Base-by-base conservation (phyloP, 1,284 basidiomycete genomes). In the Leccinum fuscescens region DNA sequence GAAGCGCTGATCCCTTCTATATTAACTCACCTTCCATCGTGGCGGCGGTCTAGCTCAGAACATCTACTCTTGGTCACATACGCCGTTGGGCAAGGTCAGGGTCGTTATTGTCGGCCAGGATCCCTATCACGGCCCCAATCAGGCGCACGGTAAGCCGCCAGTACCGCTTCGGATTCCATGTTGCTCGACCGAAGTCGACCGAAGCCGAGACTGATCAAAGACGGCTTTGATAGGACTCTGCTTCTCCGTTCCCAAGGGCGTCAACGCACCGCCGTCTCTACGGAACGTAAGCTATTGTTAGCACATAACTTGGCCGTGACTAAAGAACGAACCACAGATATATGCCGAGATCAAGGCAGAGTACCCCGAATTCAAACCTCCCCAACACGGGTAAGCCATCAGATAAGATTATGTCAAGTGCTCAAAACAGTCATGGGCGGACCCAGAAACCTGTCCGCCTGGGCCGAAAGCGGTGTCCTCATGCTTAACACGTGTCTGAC, bases 401-500 rank as follows among this genome's bases (percentile, higher is more conserved):
- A 56, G 64, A 72, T 63, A 65, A 67, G 61, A 59, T 68, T 54
- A 33, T 60, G 56, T 59, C 39, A 61, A 33, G 60, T 65, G 62
- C 57, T 60, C 60, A 62, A 64, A 60, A 62, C 53, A 39, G 49
- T 31, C 50, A 24, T 55, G n/a, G 50, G 44, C 29, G 39, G 60
- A 64, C 55, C 52, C 55, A 64, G 94, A 60, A 92, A 94, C 72
- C 80, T 98, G 50, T 86, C 86, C 9, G 77, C 82, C 22, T 96
- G 94, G 92, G 94, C 94, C 1, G 82, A 86, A 63, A 89, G 91
- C 65, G 96, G 96, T 44, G 95, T 98, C 37, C 80, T 98, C 55
- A 83, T 98, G 71, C 84, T 98, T 56, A 98, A 98, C 77, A 92
- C 94, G 3, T 92, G 89, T 63, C 81, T 98, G 35, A 96, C 94